Evolutionary conservation across 78 protist species (phyloP).

Genomic region (Dictyostelium purpureum): DNA sequence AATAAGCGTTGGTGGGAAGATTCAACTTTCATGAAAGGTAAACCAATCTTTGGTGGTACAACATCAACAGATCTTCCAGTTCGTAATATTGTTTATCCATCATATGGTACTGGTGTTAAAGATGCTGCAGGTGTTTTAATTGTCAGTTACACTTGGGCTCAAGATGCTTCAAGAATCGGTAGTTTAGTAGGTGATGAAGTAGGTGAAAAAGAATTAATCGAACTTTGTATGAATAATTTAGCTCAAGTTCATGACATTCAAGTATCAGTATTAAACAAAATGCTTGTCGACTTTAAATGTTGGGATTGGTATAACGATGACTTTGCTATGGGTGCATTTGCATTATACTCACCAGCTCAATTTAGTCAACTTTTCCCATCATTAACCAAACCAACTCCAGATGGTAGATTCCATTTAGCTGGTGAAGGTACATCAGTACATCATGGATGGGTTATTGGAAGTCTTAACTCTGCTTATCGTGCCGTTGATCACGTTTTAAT

Average conservation of each 20-base stretch:
- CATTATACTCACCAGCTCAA: conserved; percentile 26
- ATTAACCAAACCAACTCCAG: background rate
- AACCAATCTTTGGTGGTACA: conserved; percentile 34
- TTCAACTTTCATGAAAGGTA: conserved; percentile 28
- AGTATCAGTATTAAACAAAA: background rate
- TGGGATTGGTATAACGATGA: conserved; percentile 39
- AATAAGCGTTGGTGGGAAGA: conserved; percentile 54
- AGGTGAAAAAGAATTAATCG: background rate
- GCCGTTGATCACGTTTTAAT: conserved; percentile 29
- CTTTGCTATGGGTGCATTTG: conserved; percentile 23
- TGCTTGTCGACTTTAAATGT: background rate
- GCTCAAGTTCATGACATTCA: conserved; percentile 19
- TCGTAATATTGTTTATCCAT: conserved; percentile 48
- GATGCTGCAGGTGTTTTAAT: background rate
- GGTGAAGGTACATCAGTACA: conserved; percentile 30
- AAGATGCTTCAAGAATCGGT: conserved; percentile 21
- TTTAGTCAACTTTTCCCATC: background rate
- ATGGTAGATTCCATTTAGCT: conserved; percentile 36
- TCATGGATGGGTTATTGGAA: conserved; percentile 51
- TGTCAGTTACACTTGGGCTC: conserved; percentile 14
- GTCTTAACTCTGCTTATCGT: conserved; percentile 54
- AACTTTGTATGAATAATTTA: background rate
- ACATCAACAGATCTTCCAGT: conserved; percentile 48
- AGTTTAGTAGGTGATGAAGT: conserved; percentile 4
- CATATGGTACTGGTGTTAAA: conserved; percentile 22